Evolutionary conservation across 1,284 basidiomycete genomes (phyloP).

Genomic region (Amylostereum areolatum): DNA sequence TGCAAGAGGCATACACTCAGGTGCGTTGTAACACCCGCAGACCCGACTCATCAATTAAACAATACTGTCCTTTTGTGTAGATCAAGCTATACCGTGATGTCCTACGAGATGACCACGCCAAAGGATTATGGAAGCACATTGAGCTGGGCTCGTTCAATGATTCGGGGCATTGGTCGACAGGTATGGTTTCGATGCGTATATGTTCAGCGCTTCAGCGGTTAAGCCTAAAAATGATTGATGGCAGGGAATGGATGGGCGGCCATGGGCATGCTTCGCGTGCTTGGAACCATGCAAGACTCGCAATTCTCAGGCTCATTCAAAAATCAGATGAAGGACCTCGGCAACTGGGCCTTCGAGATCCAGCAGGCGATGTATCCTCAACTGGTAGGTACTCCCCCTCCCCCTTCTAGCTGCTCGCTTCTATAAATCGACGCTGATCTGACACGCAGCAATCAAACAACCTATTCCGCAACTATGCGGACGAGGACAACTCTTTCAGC

Average conservation of each 20-base stretch:
- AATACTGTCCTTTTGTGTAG: constrained; percentile 24
- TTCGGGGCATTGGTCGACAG: constrained; percentile 70
- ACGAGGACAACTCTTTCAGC: constrained; percentile 55
- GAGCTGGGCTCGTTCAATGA: constrained; percentile 49
- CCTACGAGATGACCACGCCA: constrained; percentile 40
- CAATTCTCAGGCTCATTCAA: constrained; percentile 44
- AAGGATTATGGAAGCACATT: constrained; percentile 69
- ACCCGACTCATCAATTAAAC: no score
- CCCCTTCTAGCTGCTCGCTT: neutral
- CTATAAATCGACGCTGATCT: constrained; percentile 5
- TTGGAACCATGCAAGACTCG: constrained; percentile 67
- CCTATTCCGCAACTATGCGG: constrained; percentile 75
- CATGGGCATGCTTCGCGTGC: constrained; percentile 80
- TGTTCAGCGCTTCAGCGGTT: neutral
- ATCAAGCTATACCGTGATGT: constrained; percentile 71
- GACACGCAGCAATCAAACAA: constrained; percentile 40
- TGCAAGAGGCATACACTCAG: constrained; percentile 67
- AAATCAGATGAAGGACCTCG: constrained; percentile 54
- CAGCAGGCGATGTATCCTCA: constrained; percentile 62
- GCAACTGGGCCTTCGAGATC: constrained; percentile 68
- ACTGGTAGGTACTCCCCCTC: constrained; percentile 30
- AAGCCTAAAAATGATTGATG: neutral
- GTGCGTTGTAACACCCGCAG: constrained; percentile 1
- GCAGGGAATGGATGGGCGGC: constrained; percentile 83
- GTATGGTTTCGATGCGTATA: constrained; percentile 25